Evolutionary conservation across 495 filamentous ascomycete genomes (phyloP).

Genomic region (Penicillium robsamsonii): DNA sequence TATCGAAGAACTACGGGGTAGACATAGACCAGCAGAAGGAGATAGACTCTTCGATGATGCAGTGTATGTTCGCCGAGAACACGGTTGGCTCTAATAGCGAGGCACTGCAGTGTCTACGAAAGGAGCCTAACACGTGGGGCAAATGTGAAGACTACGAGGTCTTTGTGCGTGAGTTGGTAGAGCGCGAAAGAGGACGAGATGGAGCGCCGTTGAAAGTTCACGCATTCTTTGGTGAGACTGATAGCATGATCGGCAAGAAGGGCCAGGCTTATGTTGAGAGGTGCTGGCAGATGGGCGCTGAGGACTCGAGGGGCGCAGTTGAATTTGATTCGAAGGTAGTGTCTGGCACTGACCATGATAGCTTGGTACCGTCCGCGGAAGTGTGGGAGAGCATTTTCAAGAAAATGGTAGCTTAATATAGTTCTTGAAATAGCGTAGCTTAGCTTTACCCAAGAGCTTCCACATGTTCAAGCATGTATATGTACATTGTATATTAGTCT

Average conservation of each 20-base stretch:
- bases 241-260: slow-evolving; percentile 31
- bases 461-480: too few relatives aligned
- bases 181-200: slow-evolving; percentile 3
- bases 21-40: slow-evolving; percentile 19
- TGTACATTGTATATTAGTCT: too few relatives aligned
- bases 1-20: slow-evolving; percentile 26
- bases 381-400: slow-evolving; percentile 25
- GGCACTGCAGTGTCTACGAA: slow-evolving; percentile 33
- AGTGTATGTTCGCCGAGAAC: slow-evolving; percentile 27
- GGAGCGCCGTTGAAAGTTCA: slow-evolving; percentile 11
- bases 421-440: background rate
- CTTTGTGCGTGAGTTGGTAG: slow-evolving; percentile 21
- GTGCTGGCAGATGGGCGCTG: slow-evolving; percentile 24
- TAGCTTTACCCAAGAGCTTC: too few relatives aligned
- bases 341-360: slow-evolving; percentile 33
- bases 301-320: slow-evolving; percentile 7
- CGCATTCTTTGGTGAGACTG: slow-evolving; percentile 29
- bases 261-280: slow-evolving; percentile 34
- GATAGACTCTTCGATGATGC: slow-evolving; percentile 16
- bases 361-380: slow-evolving; percentile 21
- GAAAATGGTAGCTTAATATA: background rate
- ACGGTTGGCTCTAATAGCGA: slow-evolving; percentile 36
- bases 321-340: slow-evolving; percentile 20
- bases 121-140: slow-evolving; percentile 27
- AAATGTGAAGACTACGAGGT: slow-evolving; percentile 30